Percentiles rank a stretch among this genome's conserved stretches.
phyloP scores from a whole-genome alignment of 2,329 filamentous ascomycete species.

The Claviceps africana region DNA sequence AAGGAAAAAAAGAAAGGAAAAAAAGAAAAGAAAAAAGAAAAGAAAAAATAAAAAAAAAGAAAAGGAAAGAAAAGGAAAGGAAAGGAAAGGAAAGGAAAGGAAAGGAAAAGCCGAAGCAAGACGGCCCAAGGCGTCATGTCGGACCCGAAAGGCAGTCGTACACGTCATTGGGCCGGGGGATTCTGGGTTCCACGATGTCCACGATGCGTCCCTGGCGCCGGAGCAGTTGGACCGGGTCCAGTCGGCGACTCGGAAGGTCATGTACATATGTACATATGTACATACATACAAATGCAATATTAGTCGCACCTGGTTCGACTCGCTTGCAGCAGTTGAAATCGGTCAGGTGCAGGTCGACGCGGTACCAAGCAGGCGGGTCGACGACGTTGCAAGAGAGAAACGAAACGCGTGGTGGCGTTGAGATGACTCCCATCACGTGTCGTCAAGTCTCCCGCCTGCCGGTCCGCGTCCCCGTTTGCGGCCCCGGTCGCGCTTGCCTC shows the following conservation, averaged over 20 bases:
- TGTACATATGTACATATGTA: background rate
- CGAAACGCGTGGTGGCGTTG: background rate
- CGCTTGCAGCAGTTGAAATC: background rate
- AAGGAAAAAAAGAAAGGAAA: background rate
- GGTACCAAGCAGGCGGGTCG: background rate
- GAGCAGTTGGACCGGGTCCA: conserved; percentile 2
- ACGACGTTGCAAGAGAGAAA: background rate
- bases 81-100: background rate
- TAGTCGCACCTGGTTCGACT: background rate
- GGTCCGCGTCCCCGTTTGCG: too few species aligned
- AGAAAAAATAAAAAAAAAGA: background rate
- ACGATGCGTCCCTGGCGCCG: conserved; percentile 1
- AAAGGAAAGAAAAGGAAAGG: background rate
- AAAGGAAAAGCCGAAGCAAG: background rate
- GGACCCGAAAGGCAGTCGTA: background rate
- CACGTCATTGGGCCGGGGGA: conserved; percentile 1
- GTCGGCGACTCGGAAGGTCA: background rate
- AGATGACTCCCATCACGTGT: background rate
- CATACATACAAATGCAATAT: too few species aligned
- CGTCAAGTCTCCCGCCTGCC: background rate
- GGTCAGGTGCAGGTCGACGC: background rate
- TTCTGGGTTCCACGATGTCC: background rate
- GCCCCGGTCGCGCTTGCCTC: too few species aligned
- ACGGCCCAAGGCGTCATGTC: background rate
- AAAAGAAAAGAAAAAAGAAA: background rate